Evolutionary conservation across 2,329 filamentous ascomycete genomes (phyloP).

Genomic region (Ciborinia camelliae): DNA sequence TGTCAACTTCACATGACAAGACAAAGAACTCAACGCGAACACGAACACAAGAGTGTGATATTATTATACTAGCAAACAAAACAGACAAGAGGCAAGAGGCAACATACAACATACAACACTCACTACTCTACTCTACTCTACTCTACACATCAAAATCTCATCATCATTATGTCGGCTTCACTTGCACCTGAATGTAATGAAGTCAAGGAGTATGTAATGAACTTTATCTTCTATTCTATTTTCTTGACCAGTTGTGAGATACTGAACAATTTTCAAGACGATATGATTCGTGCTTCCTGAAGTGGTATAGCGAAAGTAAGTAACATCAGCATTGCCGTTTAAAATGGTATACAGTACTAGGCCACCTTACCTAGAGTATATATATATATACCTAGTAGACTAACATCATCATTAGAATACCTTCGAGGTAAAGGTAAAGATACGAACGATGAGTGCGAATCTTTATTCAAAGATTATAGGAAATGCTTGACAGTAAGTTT

Average conservation of each 20-base stretch:
- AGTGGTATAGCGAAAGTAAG: constrained; percentile 99
- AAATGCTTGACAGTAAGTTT: constrained; percentile 70
- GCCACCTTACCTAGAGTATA: too few relatives aligned
- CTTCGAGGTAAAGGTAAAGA: constrained; percentile 79
- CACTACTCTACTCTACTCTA: not conserved
- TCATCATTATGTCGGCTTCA: constrained; percentile 79
- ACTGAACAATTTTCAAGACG: constrained; percentile 51
- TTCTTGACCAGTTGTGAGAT: not conserved
- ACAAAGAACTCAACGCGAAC: not conserved
- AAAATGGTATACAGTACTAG: too few relatives aligned
- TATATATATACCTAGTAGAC: constrained; percentile 6
- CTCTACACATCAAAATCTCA: not conserved
- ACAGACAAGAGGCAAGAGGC: too few relatives aligned
- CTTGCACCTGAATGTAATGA: constrained; percentile 93
- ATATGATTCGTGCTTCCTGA: constrained; percentile 96
- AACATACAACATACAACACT: not conserved
- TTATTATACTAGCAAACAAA: not conserved
- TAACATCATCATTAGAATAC: constrained; percentile 61
- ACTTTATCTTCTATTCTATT: constrained; percentile 19
- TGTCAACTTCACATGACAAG: constrained; percentile 13
- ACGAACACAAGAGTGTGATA: not conserved
- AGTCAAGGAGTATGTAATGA: constrained; percentile 74
- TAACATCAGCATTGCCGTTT: constrained; percentile 26
- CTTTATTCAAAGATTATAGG: constrained; percentile 84
- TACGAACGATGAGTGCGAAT: constrained; percentile 77